These are phyloP conservation scores for Nematodospora anomalae DNA, from an alignment of 1,139 yeast species.

Conservation along the genomic window DNA sequence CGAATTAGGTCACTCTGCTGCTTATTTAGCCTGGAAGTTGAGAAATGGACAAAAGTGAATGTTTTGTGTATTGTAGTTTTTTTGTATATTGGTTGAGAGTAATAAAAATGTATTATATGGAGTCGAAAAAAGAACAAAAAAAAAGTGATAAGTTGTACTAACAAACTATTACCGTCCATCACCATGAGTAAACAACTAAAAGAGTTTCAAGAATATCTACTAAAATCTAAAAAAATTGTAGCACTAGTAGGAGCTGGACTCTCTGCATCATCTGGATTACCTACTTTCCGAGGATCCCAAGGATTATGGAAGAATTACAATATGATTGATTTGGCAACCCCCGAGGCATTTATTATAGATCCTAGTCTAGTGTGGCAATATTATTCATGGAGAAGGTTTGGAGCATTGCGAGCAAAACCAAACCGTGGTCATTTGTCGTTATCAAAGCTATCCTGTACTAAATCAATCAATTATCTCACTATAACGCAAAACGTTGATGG, in stretches of 20 bases:
- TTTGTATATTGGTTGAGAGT: background rate
- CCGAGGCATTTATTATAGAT: constrained; percentile 80
- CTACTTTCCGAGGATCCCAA: constrained; percentile 70
- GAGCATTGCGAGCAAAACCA: constrained; percentile 67
- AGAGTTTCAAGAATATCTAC: constrained; percentile 60
- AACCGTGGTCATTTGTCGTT: constrained; percentile 72
- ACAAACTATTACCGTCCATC: background rate
- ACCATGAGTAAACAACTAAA: constrained; percentile 22
- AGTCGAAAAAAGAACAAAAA: constrained; percentile 4
- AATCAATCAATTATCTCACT: constrained; percentile 47
- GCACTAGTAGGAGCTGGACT: constrained; percentile 87
- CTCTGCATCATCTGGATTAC: constrained; percentile 73
- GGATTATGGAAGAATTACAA: constrained; percentile 80
- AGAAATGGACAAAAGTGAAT: background rate
- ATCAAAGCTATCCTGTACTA: constrained; percentile 43
- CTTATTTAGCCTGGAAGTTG: constrained; percentile 66
- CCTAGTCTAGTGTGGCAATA: constrained; percentile 92
- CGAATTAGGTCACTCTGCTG: constrained; percentile 65
- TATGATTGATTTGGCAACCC: constrained; percentile 83
- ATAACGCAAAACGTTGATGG: constrained; percentile 87
- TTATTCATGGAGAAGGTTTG: constrained; percentile 66
- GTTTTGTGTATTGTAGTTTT: constrained; percentile 1
- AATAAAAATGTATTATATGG: background rate
- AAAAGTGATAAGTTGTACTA: constrained; percentile 1
- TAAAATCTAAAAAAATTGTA: constrained; percentile 54